Conservation (phyloP, 2,329 filamentous ascomycete species). For the Aspergillus amoenus region DNA sequence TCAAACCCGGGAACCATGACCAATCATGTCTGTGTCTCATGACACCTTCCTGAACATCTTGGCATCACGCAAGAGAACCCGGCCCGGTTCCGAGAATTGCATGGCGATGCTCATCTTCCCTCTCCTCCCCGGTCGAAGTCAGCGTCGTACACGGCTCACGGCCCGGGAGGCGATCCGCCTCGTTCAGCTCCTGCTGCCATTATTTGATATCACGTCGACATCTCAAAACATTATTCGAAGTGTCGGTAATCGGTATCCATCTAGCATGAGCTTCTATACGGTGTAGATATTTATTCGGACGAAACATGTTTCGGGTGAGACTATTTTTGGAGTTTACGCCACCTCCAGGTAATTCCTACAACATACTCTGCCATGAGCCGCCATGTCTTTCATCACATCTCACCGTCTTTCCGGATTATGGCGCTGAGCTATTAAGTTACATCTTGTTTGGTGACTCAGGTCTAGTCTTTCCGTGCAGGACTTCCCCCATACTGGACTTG, state of each 20-base stretch:
- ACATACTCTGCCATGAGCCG: too few species aligned
- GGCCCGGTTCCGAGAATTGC: neutral
- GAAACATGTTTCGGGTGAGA: neutral
- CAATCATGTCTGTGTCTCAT: conserved; percentile 1
- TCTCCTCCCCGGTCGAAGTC: neutral
- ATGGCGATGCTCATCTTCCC: neutral
- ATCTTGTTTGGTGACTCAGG: too few species aligned
- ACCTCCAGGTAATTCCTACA: neutral
- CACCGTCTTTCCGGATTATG: too few species aligned
- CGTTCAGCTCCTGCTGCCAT: neutral
- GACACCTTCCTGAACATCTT: conserved; percentile 5
- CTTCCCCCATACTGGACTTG: too few species aligned
- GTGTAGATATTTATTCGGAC: neutral
- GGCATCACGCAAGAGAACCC: neutral
- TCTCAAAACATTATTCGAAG: neutral
- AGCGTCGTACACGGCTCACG: neutral
- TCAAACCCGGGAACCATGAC: neutral
- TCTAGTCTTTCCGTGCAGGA: too few species aligned
- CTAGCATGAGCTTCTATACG: neutral
- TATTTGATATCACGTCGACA: neutral
- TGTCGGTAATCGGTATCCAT: neutral
- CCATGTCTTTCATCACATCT: too few species aligned
- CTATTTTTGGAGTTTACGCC: conserved; percentile 2
- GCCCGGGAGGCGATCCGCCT: neutral
- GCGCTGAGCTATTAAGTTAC: too few species aligned